Conservation (phyloP, 768 basidiomycete species). For the Mycena albidolilacea region DNA sequence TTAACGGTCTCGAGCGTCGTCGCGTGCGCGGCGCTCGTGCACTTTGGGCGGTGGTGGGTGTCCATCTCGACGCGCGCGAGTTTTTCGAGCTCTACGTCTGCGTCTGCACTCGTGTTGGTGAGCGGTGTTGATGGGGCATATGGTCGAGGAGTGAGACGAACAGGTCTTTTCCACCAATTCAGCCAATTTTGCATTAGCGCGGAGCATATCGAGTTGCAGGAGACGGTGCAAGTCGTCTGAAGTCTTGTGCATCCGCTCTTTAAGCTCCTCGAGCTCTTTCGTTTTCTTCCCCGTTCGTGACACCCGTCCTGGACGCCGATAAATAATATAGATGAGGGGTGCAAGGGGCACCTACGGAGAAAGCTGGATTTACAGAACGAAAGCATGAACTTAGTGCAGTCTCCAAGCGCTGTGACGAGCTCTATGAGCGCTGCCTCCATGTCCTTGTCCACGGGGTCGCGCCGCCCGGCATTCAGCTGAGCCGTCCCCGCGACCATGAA, state of each 20-base stretch:
- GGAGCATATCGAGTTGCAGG: neutral
- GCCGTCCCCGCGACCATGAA: neutral
- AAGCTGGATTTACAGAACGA: conserved; percentile 9
- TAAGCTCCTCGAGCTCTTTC: neutral
- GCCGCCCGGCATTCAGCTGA: neutral
- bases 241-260: neutral
- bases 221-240: neutral
- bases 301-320: neutral
- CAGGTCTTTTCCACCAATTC: neutral
- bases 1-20: neutral
- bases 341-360: neutral
- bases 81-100: neutral
- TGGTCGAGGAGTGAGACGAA: neutral
- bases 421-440: neutral
- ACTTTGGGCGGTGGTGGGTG: neutral
- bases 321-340: neutral
- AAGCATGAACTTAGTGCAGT: conserved; percentile 12
- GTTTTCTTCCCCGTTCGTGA: conserved; percentile 6
- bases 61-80: neutral
- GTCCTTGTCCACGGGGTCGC: neutral
- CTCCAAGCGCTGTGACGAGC: conserved; percentile 1
- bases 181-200: neutral
- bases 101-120: neutral
- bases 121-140: neutral
- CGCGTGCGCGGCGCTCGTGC: neutral